phyloP scores from a whole-genome alignment of 345 rosid species.

The Atalantia buxifolia region DNA sequence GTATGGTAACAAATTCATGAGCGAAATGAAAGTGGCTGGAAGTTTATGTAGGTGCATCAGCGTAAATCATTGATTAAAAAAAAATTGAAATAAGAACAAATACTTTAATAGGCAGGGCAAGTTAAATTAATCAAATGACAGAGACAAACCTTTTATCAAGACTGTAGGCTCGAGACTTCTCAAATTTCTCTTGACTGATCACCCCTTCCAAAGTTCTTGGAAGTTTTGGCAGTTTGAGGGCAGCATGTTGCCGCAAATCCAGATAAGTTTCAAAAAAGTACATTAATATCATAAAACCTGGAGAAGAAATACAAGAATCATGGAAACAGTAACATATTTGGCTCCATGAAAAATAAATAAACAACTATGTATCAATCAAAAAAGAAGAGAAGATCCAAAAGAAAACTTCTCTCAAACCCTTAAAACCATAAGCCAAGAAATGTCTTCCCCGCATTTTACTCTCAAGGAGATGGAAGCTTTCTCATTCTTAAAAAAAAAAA shows the following conservation, averaged over 20 bases:
- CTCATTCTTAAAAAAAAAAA: neutral
- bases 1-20: constrained; percentile 82
- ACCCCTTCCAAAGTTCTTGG: constrained; percentile 89
- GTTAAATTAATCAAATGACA: neutral
- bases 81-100: neutral
- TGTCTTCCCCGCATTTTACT: neutral
- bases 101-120: neutral
- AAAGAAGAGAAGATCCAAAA: neutral
- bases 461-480: neutral
- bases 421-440: neutral
- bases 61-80: neutral
- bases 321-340: neutral
- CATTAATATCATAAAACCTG: constrained; percentile 94
- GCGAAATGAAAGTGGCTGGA: constrained; percentile 84
- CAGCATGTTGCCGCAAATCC: constrained; percentile 83
- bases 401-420: neutral
- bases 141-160: constrained; percentile 83
- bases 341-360: neutral
- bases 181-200: constrained; percentile 89
- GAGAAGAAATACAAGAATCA: neutral
- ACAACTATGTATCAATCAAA: neutral
- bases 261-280: constrained; percentile 83
- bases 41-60: constrained; percentile 20
- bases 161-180: constrained; percentile 89
- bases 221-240: constrained; percentile 76